Evolutionary conservation across 1,284 basidiomycete genomes (phyloP), one percentile per base, ranked within the genome.

Genomic region (Malassezia slooffiae): DNA sequence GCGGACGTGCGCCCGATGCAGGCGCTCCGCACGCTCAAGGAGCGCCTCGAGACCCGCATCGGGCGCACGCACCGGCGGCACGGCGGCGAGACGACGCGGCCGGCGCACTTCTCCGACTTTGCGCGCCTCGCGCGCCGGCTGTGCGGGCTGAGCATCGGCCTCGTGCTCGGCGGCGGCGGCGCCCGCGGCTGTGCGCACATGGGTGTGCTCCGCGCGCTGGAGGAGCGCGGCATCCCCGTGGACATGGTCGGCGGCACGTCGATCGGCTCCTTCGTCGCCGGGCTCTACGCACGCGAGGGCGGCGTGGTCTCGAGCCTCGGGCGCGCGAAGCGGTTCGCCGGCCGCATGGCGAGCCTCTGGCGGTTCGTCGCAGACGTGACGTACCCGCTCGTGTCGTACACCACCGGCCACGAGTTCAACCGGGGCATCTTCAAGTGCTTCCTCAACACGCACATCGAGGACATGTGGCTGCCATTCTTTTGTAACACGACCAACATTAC

Each of bases 401-500:
- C 91, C 0, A 97, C 93, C 20, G 91, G 88, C 56, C 51, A 78
- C 66, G 54, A 55, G 34, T 59, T 54, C 55, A 60, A 62, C 36
- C 23, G 53, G 34, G 60, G 46, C 33, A 47, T 52, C 31, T 38
- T 55, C 33, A 54, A 54, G 34, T 47, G 51, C 37, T 57, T 61
- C 21, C 47, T 54, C 26, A 58, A 51, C 34, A 43, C 38, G 40
- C 55, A 63, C 70, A 95, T 97, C 42, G 90, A 96, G 72, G 88
- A 93, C 72, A 91, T 93, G 83, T 97, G 91, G 93, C 76, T 97
- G 4, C 91, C 93, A 2, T 99, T 83, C 74, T 99, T 90, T 73
- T 93, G 88, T 72, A 96, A 96, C 64, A 89, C 90, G 6, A 95
- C 93, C n/a, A 96, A 96, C 65, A 95, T 99, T 67, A 90, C 84